Percentiles rank a stretch among this genome's conserved stretches.
Conservation (phyloP, 1,284 basidiomycete species). For the Somion occarium region DNA sequence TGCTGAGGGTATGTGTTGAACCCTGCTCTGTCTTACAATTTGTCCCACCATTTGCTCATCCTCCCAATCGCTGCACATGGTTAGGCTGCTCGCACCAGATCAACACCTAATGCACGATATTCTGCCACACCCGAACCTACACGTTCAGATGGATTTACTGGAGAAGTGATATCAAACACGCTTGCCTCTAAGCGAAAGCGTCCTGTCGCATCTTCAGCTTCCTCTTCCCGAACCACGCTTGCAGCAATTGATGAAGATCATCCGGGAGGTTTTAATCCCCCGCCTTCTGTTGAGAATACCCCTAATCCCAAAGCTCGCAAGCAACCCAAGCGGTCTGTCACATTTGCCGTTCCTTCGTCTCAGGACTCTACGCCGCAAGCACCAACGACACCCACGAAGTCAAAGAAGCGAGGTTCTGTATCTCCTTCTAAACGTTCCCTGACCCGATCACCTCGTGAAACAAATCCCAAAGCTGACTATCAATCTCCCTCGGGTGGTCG, state of each 20-base stretch:
- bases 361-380: slow-evolving; percentile 18
- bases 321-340: slow-evolving; percentile 32
- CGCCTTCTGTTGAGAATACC: slow-evolving; percentile 32
- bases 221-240: slow-evolving; percentile 1
- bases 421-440: slow-evolving; percentile 28
- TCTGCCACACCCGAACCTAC: neutral
- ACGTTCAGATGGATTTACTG: neutral
- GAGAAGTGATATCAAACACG: slow-evolving; percentile 1
- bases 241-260: slow-evolving; percentile 4
- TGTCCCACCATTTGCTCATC: slow-evolving; percentile 14
- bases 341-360: slow-evolving; percentile 24
- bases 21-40: slow-evolving; percentile 8
- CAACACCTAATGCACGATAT: slow-evolving; percentile 12
- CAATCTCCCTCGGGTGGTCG: slow-evolving; percentile 31
- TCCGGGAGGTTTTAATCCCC: neutral
- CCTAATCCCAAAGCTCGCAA: slow-evolving; percentile 62
- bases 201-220: slow-evolving; percentile 9
- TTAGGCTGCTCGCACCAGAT: slow-evolving; percentile 18
- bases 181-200: slow-evolving; percentile 34
- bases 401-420: slow-evolving; percentile 18
- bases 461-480: slow-evolving; percentile 49
- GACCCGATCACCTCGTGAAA: slow-evolving; percentile 40
- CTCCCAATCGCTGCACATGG: neutral
- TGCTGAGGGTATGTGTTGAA: slow-evolving; percentile 23
- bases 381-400: slow-evolving; percentile 21